phyloP scores from a whole-genome alignment of 257 asterid genomes.

The Nicotiana obtusifolia region DNA sequence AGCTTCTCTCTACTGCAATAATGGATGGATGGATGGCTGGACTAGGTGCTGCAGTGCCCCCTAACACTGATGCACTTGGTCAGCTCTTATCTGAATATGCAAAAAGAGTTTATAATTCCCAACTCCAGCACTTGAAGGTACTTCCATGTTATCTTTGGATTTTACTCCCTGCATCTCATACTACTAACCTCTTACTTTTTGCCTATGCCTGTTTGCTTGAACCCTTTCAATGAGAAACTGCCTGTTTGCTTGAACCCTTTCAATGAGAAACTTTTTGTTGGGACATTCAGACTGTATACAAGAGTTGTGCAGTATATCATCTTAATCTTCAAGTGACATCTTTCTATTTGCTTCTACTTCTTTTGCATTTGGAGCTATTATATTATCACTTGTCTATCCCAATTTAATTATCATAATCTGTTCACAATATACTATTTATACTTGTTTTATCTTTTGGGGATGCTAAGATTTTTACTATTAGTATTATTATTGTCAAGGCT shows the following conservation, averaged over 20 bases:
- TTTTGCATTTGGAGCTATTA: background rate
- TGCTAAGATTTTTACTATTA: background rate
- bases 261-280: background rate
- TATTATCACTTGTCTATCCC: background rate
- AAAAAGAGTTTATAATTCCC: constrained; percentile 81
- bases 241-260: background rate
- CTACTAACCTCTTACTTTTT: background rate
- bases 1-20: constrained; percentile 97
- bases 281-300: background rate
- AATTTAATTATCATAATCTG: background rate
- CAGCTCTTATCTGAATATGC: constrained; percentile 93
- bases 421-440: background rate
- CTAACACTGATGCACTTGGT: constrained; percentile 93
- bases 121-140: constrained; percentile 93
- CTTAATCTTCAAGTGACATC: background rate
- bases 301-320: background rate
- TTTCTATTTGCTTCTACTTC: background rate
- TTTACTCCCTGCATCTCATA: background rate
- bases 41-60: constrained; percentile 93
- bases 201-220: background rate
- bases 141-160: background rate
- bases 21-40: constrained; percentile 99
- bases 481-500: background rate
- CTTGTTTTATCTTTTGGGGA: background rate
- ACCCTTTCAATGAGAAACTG: background rate